Evolutionary conservation across 2,329 filamentous ascomycete genomes (phyloP).

Genomic region (Anisogramma anomala): DNA sequence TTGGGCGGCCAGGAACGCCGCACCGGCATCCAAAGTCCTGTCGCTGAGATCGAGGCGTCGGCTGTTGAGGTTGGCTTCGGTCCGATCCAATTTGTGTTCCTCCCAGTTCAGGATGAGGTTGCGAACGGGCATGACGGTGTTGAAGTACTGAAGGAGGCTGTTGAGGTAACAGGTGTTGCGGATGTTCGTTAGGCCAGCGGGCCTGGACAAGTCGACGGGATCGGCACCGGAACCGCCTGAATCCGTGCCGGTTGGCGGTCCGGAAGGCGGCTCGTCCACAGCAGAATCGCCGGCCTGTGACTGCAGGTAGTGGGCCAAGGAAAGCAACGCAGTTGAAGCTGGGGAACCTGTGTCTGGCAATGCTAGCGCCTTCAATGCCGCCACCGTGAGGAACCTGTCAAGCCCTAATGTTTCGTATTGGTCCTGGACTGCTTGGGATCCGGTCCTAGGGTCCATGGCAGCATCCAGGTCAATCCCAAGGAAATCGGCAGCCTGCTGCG

Average conservation of each 20-base stretch:
- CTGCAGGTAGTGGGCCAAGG: slow-evolving; percentile 3
- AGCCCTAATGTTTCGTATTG: too few relatives aligned
- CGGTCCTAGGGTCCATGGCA: too few relatives aligned
- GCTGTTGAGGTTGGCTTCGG: slow-evolving; percentile 47
- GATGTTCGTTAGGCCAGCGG: slow-evolving; percentile 83
- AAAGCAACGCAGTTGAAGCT: background rate
- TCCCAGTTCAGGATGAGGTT: slow-evolving; percentile 71
- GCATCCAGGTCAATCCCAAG: slow-evolving; percentile 11
- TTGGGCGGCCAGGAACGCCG: slow-evolving; percentile 33
- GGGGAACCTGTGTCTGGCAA: slow-evolving; percentile 2
- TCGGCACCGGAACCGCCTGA: background rate
- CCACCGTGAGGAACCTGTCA: too few relatives aligned
- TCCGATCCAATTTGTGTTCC: slow-evolving; percentile 54
- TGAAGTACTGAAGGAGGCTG: slow-evolving; percentile 90
- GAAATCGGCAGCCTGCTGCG: slow-evolving; percentile 17
- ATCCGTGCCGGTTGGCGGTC: slow-evolving; percentile 1
- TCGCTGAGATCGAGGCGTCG: slow-evolving; percentile 65
- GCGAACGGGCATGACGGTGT: slow-evolving; percentile 72
- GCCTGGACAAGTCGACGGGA: slow-evolving; percentile 41
- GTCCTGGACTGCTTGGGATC: too few relatives aligned
- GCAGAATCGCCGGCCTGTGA: slow-evolving; percentile 6
- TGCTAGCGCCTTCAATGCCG: too few relatives aligned
- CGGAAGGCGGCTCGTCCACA: background rate
- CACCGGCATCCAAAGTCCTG: slow-evolving; percentile 29
- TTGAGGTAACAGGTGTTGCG: slow-evolving; percentile 98